Percentiles rank a stretch among this genome's conserved stretches.
Evolutionary conservation across 1,139 yeast genomes (phyloP).

Genomic region (Arxiozyma slooffiae): DNA sequence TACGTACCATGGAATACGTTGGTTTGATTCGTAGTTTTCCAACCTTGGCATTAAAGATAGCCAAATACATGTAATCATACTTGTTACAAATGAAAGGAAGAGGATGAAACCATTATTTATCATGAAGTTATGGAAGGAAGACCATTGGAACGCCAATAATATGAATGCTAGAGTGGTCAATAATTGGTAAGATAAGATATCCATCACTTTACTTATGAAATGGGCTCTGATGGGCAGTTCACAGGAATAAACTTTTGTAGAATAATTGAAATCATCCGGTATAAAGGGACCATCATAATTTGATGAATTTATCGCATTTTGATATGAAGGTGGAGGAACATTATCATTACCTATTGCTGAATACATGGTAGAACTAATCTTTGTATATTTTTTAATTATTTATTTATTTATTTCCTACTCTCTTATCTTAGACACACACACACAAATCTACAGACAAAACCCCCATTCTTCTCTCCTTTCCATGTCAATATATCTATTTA

Average conservation of each 20-base stretch:
- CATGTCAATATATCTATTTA: too few relatives aligned
- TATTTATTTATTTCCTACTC: too few relatives aligned
- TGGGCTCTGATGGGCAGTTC: slow-evolving; percentile 65
- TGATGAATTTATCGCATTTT: slow-evolving; percentile 29
- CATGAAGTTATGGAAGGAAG: slow-evolving; percentile 47
- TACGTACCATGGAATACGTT: slow-evolving; percentile 27
- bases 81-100: slow-evolving; percentile 46
- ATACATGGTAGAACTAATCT: too few relatives aligned
- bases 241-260: slow-evolving; percentile 69
- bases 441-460: too few relatives aligned
- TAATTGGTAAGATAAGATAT: slow-evolving; percentile 58
- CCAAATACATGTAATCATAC: slow-evolving; percentile 46
- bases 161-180: slow-evolving; percentile 55
- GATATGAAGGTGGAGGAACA: slow-evolving; percentile 11
- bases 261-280: slow-evolving; percentile 79
- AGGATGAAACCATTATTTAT: slow-evolving; percentile 52
- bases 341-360: not conserved
- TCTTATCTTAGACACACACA: too few relatives aligned
- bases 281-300: slow-evolving; percentile 18
- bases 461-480: too few relatives aligned
- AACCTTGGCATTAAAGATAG: slow-evolving; percentile 50
- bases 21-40: slow-evolving; percentile 45
- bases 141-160: slow-evolving; percentile 41
- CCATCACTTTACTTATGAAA: slow-evolving; percentile 71
- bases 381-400: too few relatives aligned